A percentile compares a stretch with the other conserved stretches of the same genome.
These are phyloP conservation scores for Cordyceps fumosorosea DNA, from an alignment of 2,329 filamentous ascomycete species.

Conservation along the genomic window DNA sequence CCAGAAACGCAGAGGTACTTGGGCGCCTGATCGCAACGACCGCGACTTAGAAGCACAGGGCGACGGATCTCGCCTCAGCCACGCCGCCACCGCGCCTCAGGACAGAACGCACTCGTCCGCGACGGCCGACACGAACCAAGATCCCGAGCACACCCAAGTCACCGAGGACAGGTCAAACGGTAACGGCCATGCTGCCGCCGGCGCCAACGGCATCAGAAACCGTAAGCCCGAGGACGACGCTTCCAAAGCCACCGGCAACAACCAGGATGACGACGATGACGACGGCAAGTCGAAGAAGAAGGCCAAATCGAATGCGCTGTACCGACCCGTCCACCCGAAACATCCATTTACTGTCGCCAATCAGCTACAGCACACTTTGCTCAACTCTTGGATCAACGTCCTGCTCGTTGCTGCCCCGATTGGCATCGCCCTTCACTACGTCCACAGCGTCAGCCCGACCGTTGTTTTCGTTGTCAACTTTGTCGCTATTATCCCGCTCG, in stretches of 20 bases:
- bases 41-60: constrained; percentile 16
- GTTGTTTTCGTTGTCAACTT: constrained; percentile 86
- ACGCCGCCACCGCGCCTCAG: constrained; percentile 29
- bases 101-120: constrained; percentile 13
- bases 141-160: constrained; percentile 12
- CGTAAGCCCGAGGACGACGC: constrained; percentile 24
- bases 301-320: constrained; percentile 32
- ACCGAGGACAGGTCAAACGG: constrained; percentile 18
- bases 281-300: constrained; percentile 35
- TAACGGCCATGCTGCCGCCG: constrained; percentile 18
- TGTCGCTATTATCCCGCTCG: constrained; percentile 84
- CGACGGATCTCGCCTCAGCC: constrained; percentile 28
- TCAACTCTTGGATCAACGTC: constrained; percentile 83
- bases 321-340: constrained; percentile 43
- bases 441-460: constrained; percentile 45
- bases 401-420: constrained; percentile 71
- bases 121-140: constrained; percentile 14
- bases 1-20: constrained; percentile 27
- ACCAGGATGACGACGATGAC: constrained; percentile 15
- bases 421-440: constrained; percentile 69
- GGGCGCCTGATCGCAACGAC: constrained; percentile 26
- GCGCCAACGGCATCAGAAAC: constrained; percentile 24
- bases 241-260: constrained; percentile 12
- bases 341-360: constrained; percentile 53
- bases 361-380: constrained; percentile 66